Percentiles rank a stretch among this genome's conserved stretches.
These are phyloP conservation scores for Pyrus hybrid DNA, from an alignment of 331 rosid species.

Conservation along the genomic window DNA sequence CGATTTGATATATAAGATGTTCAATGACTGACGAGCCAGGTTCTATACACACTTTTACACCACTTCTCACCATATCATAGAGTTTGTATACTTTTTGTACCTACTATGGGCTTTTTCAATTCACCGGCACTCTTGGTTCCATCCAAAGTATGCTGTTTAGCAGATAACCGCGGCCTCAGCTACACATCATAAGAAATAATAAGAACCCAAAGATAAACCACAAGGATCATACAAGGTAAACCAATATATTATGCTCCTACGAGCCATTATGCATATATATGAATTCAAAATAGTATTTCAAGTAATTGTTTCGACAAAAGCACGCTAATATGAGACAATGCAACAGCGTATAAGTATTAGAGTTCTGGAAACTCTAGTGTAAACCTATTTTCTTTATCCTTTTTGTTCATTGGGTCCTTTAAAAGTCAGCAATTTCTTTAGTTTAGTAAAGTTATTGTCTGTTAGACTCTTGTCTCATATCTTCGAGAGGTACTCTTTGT, in stretches of 20 bases:
- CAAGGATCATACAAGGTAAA: not conserved
- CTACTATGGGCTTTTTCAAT: conserved; percentile 5
- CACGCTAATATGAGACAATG: not conserved
- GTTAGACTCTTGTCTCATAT: not conserved
- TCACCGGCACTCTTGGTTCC: conserved; percentile 19
- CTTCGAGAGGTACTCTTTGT: not conserved
- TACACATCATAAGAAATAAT: conserved; percentile 11
- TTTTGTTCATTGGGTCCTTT: not conserved
- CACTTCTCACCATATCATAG: conserved; percentile 22
- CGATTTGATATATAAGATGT: conserved; percentile 1
- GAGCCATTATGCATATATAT: not conserved
- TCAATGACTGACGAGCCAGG: not conserved
- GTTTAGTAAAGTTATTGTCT: not conserved
- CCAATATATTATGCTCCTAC: not conserved
- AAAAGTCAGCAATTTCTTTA: not conserved
- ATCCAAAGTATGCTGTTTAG: conserved; percentile 35
- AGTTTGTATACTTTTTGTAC: conserved; percentile 13
- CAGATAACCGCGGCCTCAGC: conserved; percentile 56
- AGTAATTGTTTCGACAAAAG: not conserved
- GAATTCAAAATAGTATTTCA: not conserved
- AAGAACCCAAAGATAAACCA: not conserved
- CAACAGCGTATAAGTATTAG: not conserved
- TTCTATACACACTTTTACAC: not conserved
- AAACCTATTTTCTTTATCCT: not conserved
- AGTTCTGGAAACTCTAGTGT: not conserved